Evolutionary conservation across 75 land plant genomes (phyloP).

Genomic region (Cryptomeria japonica): DNA sequence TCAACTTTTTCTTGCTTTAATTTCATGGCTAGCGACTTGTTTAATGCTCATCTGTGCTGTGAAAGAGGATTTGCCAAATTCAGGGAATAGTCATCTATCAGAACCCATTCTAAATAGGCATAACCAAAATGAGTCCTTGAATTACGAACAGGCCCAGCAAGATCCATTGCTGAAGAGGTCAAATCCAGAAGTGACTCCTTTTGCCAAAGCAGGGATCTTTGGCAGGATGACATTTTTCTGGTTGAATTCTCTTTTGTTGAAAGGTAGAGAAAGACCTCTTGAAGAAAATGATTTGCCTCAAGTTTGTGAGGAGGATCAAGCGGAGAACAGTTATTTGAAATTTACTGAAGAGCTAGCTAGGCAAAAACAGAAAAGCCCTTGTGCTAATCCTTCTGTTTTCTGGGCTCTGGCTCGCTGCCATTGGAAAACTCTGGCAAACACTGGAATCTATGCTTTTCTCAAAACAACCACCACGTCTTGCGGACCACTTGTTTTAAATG

Average conservation of each 20-base stretch:
- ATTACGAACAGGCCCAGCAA: not conserved
- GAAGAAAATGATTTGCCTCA: conserved; percentile 58
- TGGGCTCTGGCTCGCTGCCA: conserved; percentile 43
- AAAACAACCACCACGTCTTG: conserved; percentile 36
- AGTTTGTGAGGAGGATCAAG: conserved; percentile 39
- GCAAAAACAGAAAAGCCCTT: not conserved
- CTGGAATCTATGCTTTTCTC: conserved; percentile 68
- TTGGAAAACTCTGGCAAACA: conserved; percentile 36
- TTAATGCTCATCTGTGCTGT: not conserved
- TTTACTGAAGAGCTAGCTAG: conserved; percentile 24
- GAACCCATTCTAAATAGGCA: not conserved
- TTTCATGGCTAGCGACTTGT: conserved; percentile 15
- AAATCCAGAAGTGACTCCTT: conserved; percentile 27
- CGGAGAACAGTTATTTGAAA: conserved; percentile 25
- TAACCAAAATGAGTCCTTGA: not conserved
- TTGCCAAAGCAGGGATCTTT: conserved; percentile 55
- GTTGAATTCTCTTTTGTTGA: conserved; percentile 71
- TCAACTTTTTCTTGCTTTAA: conserved; percentile 8
- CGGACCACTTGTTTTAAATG: conserved; percentile 69
- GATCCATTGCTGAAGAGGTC: not conserved
- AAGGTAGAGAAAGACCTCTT: conserved; percentile 51
- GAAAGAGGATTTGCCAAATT: not conserved
- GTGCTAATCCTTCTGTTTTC: conserved; percentile 28
- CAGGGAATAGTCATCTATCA: not conserved
- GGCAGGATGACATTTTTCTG: conserved; percentile 70